Evolutionary conservation across 2,329 filamentous ascomycete genomes (phyloP).

Genomic region (Calonectria montana): DNA sequence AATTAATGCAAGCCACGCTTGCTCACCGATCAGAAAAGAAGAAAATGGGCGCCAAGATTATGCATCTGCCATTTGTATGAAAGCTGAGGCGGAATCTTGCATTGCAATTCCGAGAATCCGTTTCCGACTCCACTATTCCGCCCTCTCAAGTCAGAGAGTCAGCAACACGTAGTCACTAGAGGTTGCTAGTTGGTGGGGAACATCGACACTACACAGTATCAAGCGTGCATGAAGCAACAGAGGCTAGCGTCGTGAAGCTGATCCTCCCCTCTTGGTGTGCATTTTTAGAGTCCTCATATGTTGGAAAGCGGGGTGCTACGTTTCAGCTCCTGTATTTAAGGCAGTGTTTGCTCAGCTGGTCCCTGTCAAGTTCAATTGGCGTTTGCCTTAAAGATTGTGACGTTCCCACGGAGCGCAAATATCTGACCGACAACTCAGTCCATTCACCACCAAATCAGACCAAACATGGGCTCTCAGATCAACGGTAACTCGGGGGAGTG

Average conservation of each 20-base stretch:
- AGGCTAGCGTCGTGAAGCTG: neutral
- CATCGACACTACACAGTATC: neutral
- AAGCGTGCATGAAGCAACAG: neutral
- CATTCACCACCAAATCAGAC: neutral
- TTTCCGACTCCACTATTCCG: slow-evolving; percentile 2
- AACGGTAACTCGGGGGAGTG: neutral
- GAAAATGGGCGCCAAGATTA: neutral
- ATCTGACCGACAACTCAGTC: neutral
- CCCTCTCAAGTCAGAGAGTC: neutral
- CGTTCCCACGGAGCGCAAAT: neutral
- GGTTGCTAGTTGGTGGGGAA: neutral
- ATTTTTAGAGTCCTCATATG: neutral
- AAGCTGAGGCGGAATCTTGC: neutral
- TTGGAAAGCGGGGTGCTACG: neutral
- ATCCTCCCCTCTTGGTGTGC: neutral
- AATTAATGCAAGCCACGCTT: neutral
- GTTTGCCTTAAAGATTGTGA: neutral
- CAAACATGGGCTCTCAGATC: neutral
- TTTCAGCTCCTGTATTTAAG: neutral
- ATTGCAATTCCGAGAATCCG: neutral
- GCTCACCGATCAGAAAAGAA: neutral
- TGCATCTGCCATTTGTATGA: neutral
- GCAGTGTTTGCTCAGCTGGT: neutral
- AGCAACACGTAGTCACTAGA: neutral
- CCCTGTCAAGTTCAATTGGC: neutral